Base-by-base conservation (phyloP, 2,329 filamentous ascomycete genomes). In the Blastomyces parvus region DNA sequence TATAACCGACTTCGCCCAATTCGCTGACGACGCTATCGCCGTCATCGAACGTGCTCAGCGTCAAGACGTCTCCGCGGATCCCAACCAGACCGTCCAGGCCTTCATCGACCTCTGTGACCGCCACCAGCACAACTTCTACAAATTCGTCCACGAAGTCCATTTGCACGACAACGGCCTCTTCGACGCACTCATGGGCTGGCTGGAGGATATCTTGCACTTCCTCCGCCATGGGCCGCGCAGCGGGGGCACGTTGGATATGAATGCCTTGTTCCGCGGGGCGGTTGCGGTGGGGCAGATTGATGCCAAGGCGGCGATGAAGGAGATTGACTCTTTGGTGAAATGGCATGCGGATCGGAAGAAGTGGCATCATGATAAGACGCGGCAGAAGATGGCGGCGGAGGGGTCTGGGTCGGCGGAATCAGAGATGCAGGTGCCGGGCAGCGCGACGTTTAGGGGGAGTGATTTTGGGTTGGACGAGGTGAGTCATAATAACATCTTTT, bases 71-170 rank as follows among this genome's bases (percentile, higher is more conserved):
- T 92, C 90, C 1, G 91, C 93, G 1, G 94, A 99, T 74, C 94
- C 94, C 4, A 99, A 99, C 74, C 92, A 97, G 79, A 99, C 94
- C 0, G 94, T 99, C 0, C 94, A 99, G 74, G 88, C 91, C 19
- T 99, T 99, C 72, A 99, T 99, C 71, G 94, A 99, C 72, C 83
- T 99, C 27, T 99, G 94, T 75, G 88, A 90, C 68, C 86, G 94
- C 53, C 94, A 99, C 74, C 91, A 99, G 76, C 86, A 95, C 74
- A 96, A 96, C 77, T 93, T 99, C 74, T 99, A 97, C 83, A 97
- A 96, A 75, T 99, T 99, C 74, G 89, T 99, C 3, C 94, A 99
- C 74, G 94, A 99, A 77, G 93, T 99, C 0, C 94, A 99, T 73
- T 87, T 90, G 7, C 93, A 99, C 71, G 94, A 99, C 74, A 96